Base-by-base conservation (phyloP, 148 eudicot species). In the Amaranthus palmeri region DNA sequence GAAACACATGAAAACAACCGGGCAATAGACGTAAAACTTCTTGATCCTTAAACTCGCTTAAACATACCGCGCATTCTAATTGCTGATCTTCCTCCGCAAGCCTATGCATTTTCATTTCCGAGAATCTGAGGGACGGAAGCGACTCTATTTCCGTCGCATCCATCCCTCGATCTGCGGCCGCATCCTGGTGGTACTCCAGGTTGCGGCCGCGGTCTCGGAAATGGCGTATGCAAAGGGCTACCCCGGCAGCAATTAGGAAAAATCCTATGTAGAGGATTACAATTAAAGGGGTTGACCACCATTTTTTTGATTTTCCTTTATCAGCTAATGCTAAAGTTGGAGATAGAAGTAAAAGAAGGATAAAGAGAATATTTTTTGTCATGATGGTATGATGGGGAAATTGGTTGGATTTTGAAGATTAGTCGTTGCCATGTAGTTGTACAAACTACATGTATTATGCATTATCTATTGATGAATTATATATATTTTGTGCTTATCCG, bases 21-120 rank as follows among this genome's bases (percentile, higher is more conserved):
- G 85, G 88, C 49, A 85, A 66, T 4, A 81, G 6, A 2, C 83
- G 72, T 10, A 85, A 69, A 0, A 59, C 68, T 6, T 85, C 88
- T 5, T 74, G 65, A 48, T 83, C 84, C 13, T 68, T 74, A 17
- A 87, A 87, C 68, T 83, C 87, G 40, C 58, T 71, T 10, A 85
- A 61, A 79, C 91, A 87, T 25, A 87, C 77, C 18, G 81, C 82
- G 71, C 91, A 87, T 67, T 83, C 88, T 6, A 75, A 63, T 57
- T 45, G 42, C 15, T 40, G 65, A 9, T 74, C 73, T 0, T 70
- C 82, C 25, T 69, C 70, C 10, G 74, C 74, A 54, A 69, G 61
- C 41, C 83, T 66, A 74, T 73, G 79, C 73, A 62, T 50, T 14
- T 80, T 87, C n/a, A 85, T 79, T 43, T 83, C 84, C 3, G 81